phyloP scores from a whole-genome alignment of 306 rosid species.

The Sphenostylis stenocarpa region DNA sequence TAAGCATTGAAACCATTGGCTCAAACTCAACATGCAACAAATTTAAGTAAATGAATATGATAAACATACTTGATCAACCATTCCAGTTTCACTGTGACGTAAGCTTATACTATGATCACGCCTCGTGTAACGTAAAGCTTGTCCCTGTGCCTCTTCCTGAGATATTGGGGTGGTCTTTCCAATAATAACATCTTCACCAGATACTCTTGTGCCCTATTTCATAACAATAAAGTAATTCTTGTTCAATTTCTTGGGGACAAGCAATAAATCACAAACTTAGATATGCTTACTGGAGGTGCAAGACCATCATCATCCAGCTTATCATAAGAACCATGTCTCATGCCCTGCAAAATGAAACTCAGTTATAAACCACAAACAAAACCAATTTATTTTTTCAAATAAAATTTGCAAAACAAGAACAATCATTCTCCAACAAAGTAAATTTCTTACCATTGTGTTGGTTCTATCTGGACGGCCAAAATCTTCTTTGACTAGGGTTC shows the following conservation, averaged over 20 bases:
- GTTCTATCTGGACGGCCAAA: constrained; percentile 98
- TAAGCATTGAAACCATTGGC: background rate
- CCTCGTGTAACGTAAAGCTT: constrained; percentile 73
- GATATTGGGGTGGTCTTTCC: constrained; percentile 95
- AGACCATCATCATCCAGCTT: constrained; percentile 99
- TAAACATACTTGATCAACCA: constrained; percentile 89
- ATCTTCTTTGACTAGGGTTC: constrained; percentile 96
- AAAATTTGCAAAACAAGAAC: constrained; percentile 37
- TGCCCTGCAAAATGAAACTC: constrained; percentile 67
- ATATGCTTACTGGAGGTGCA: constrained; percentile 91
- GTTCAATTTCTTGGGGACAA: background rate
- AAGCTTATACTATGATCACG: constrained; percentile 98
- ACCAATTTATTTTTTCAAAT: background rate
- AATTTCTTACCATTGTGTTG: constrained; percentile 74
- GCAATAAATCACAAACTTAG: background rate
- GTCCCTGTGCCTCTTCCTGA: constrained; percentile 93
- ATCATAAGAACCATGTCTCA: constrained; percentile 98
- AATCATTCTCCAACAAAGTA: background rate
- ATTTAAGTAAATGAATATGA: background rate
- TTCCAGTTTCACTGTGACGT: constrained; percentile 98
- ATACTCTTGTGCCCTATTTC: constrained; percentile 89
- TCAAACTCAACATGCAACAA: background rate
- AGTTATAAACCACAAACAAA: background rate
- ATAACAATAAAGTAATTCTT: constrained; percentile 16
- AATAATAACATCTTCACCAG: constrained; percentile 98